A percentile compares a stretch with the other conserved stretches of the same genome.
Evolutionary conservation across 176 grass and related monocot genomes (phyloP).

Genomic region (Carex cristatella): DNA sequence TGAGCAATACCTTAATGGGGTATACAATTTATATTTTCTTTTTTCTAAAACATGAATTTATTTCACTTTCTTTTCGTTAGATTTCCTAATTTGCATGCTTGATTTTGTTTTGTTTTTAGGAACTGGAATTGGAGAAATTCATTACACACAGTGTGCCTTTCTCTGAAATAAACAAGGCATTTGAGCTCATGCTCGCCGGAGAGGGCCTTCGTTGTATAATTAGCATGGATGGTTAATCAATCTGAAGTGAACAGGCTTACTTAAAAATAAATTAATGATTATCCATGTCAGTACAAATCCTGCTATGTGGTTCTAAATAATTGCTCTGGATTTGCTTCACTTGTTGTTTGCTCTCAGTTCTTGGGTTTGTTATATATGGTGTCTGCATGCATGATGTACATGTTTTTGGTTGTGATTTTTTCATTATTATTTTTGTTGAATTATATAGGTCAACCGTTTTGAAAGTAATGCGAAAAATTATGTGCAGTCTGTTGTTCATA

Average conservation of each 20-base stretch:
- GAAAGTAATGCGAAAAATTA: too few species aligned
- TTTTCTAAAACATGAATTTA: background rate
- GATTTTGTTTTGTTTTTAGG: conserved; percentile 17
- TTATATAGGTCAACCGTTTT: too few species aligned
- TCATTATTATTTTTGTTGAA: background rate
- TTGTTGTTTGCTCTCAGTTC: background rate
- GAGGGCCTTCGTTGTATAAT: conserved; percentile 79
- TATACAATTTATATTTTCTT: background rate
- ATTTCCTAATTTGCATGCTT: background rate
- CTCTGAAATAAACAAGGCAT: conserved; percentile 87
- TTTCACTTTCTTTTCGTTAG: background rate
- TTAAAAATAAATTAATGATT: background rate
- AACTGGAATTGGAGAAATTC: conserved; percentile 92
- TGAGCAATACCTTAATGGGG: conserved; percentile 83
- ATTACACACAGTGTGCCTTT: conserved; percentile 80
- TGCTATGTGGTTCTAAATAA: background rate
- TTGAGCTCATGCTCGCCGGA: conserved; percentile 84
- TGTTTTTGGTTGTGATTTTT: background rate
- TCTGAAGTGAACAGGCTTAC: background rate
- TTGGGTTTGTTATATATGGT: background rate
- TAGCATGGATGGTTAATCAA: conserved; percentile 47
- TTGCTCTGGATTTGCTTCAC: background rate
- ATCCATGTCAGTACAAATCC: background rate
- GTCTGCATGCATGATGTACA: background rate
- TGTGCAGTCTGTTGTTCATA: too few species aligned